phyloP scores from a whole-genome alignment of 352 stramenopile genomes.

The Pythium guiyangense region DNA sequence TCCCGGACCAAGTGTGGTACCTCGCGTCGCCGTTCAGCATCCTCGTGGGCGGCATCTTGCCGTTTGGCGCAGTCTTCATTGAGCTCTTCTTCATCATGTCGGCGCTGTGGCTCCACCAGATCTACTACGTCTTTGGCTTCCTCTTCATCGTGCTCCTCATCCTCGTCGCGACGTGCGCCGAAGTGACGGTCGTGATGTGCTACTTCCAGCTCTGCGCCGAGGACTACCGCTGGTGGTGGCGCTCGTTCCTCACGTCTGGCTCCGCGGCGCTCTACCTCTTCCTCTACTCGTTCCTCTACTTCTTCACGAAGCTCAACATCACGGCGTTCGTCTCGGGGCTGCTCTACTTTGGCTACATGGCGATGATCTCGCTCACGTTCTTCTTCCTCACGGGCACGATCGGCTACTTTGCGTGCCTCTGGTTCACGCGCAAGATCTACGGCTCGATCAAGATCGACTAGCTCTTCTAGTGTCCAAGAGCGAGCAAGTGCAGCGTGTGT shows the following conservation, averaged over 20 bases:
- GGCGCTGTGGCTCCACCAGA: constrained; percentile 98
- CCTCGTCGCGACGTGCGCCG: constrained; percentile 95
- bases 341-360: constrained; percentile 99
- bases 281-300: constrained; percentile 99
- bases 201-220: constrained; percentile 99
- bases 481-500: neutral
- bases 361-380: constrained; percentile 95
- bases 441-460: constrained; percentile 93
- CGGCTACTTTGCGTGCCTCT: constrained; percentile 97
- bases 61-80: constrained; percentile 99
- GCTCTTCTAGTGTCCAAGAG: neutral
- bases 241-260: constrained; percentile 95
- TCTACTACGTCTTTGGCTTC: constrained; percentile 99
- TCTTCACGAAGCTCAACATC: constrained; percentile 97
- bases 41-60: constrained; percentile 96
- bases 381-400: constrained; percentile 97
- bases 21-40: constrained; percentile 92
- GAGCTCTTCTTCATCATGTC: constrained; percentile 99
- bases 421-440: constrained; percentile 99
- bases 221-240: constrained; percentile 99
- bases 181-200: constrained; percentile 99
- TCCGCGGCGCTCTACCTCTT: constrained; percentile 97
- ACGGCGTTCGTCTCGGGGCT: constrained; percentile 90
- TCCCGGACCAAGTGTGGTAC: constrained; percentile 96
- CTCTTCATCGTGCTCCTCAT: constrained; percentile 98